Conservation (phyloP, 2,329 filamentous ascomycete genomes). For the Pyricularia pennisetigena region DNA sequence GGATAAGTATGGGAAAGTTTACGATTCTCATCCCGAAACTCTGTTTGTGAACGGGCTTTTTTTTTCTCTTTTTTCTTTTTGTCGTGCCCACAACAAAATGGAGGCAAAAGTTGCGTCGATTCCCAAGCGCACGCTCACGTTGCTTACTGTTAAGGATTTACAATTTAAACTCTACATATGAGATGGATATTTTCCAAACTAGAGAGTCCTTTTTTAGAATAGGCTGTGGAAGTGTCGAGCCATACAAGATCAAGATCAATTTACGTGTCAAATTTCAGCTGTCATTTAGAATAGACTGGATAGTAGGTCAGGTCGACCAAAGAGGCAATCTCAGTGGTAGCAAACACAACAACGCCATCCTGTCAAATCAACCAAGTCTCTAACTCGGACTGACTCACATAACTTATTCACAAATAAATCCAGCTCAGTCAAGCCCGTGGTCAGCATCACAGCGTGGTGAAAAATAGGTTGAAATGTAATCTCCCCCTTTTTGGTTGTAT, state of each 20-base stretch:
- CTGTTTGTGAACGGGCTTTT: background rate
- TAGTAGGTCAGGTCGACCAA: too few relatives aligned
- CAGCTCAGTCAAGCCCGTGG: background rate
- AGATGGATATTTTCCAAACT: background rate
- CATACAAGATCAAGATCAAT: too few relatives aligned
- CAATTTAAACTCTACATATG: background rate
- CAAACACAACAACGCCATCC: too few relatives aligned
- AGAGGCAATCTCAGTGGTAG: too few relatives aligned
- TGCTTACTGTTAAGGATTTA: too few relatives aligned
- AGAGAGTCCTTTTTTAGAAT: too few relatives aligned
- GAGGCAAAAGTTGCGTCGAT: background rate
- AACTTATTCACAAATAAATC: background rate
- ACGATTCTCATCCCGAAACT: background rate
- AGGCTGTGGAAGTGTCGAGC: too few relatives aligned
- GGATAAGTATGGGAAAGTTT: background rate
- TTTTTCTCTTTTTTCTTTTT: too few relatives aligned
- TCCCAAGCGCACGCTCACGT: background rate
- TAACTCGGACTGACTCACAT: too few relatives aligned
- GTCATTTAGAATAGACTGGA: too few relatives aligned
- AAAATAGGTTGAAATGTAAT: constrained; percentile 9
- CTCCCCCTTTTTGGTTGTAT: constrained; percentile 7
- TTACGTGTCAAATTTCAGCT: too few relatives aligned
- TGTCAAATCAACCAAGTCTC: too few relatives aligned
- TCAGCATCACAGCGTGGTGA: constrained; percentile 1
- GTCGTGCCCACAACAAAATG: background rate